phyloP scores from a whole-genome alignment of 1,139 yeast species.

The Geotrichum histeridarum region DNA sequence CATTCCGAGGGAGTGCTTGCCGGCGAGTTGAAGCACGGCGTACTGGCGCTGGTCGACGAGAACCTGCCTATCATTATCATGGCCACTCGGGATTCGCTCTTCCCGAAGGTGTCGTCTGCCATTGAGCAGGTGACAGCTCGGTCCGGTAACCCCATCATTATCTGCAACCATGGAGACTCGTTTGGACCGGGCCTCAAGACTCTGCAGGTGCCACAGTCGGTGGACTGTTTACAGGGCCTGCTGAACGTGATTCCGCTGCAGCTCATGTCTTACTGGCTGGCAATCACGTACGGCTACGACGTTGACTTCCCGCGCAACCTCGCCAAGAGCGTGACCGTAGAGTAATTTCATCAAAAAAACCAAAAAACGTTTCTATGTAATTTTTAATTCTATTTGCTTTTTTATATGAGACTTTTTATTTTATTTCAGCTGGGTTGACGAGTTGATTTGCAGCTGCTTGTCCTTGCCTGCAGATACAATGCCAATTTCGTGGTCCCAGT shows the following conservation, averaged over 20 bases:
- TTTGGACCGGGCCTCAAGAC: slow-evolving; percentile 40
- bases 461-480: slow-evolving; percentile 93
- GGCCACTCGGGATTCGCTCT: slow-evolving; percentile 93
- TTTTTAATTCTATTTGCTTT: neutral
- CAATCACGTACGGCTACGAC: slow-evolving; percentile 90
- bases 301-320: slow-evolving; percentile 98
- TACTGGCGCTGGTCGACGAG: slow-evolving; percentile 92
- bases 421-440: slow-evolving; percentile 10
- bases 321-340: slow-evolving; percentile 98
- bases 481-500: slow-evolving; percentile 76
- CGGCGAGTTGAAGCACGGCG: slow-evolving; percentile 98
- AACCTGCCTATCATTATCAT: slow-evolving; percentile 89
- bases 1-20: slow-evolving; percentile 99
- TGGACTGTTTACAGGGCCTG: slow-evolving; percentile 95
- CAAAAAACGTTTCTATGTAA: neutral
- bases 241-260: slow-evolving; percentile 93
- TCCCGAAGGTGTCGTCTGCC: slow-evolving; percentile 94
- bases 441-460: slow-evolving; percentile 81
- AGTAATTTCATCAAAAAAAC: slow-evolving; percentile 39
- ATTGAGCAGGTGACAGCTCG: slow-evolving; percentile 96
- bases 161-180: slow-evolving; percentile 84
- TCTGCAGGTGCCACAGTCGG: slow-evolving; percentile 90
- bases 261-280: slow-evolving; percentile 95
- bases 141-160: slow-evolving; percentile 92
- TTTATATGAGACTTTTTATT: neutral